Base-by-base conservation (phyloP, 2,329 filamentous ascomycete species). In the Diaporthe destruens region DNA sequence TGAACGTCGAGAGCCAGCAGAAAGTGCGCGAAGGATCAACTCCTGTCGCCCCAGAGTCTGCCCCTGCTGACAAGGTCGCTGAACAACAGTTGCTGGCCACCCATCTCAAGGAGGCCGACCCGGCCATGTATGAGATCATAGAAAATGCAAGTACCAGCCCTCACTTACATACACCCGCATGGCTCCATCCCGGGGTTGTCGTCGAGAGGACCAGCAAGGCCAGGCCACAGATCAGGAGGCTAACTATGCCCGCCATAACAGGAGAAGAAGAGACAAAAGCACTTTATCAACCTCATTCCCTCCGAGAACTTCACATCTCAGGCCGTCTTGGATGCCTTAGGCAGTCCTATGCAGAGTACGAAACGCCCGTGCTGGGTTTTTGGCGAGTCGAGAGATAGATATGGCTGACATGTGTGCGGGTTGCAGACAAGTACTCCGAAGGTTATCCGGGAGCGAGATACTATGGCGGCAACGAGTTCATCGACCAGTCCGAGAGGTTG, bases 211-310 rank as follows among this genome's bases (percentile, higher is more conserved):
- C 29, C 18, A 47, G 16, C 11, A 8, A 29, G 25, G 34, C 3
- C 14, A 34, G 20, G 34, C 3, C 14, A 2, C 12, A 1, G 47
- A 25, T 8, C 20, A 42, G 4, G 39, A n/a, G 49, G 56, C 73
- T 74, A 44, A 74, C 55, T n/a, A 14, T 34, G 29, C 49, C 57
- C 34, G 47, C 23, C 18, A 23, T n/a, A 74, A 73, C 72, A 98
- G 94, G 96, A 99, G 87, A 98, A 98, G 90, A 89, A 89, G 77
- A 90, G 96, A 77, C 96, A 99, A 84, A 97, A 98, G 84, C 95
- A 98, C 83, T 99, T 98, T 80, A 98, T 99, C 86, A 98, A 98
- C 84, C 88, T 98, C 72, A 98, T 98, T 77, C 95, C 95, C 25
- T 98, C 95, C 8, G 95, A 98, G 85, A 98, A 98, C 85, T 97